Evolutionary conservation across 257 asterid species (phyloP), one percentile per base, ranked within the genome.

Genomic region (Hygrophila difformis): DNA sequence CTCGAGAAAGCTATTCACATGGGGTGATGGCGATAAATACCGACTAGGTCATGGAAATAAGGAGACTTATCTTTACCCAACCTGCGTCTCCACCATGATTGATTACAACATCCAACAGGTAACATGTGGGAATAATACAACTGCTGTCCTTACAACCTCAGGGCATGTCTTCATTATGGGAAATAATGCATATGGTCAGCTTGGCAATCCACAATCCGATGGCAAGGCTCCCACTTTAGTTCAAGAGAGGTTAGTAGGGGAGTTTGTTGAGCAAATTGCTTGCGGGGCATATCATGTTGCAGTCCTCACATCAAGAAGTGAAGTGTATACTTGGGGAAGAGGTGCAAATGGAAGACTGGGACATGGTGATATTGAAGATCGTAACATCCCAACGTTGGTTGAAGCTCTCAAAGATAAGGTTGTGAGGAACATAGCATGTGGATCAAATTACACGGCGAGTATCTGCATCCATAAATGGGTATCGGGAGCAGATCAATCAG

Each of bases 391-490:
- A 2, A 89, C 87, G 0, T 49, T 82, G 45, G 67, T 89, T 6
- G 98, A 89, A 62, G 78, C 93, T 31, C 67, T 85, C 8, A 82
- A 70, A 60, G 96, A 89, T 65, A 72, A 73, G 65, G 86, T 73
- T n/a, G 96, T 82, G 44, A 79, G 79, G 56, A 79, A 72, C 52
- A 70, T 89, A 26, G 74, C 81, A 1, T 89, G 98, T 44, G 98
- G 98, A 14, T 82, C 94, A 5, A 89, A 76, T 60, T 89, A 64
- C 53, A 79, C 93, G 1, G 74, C 96, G 1, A 61, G 79, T 61
- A 74, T 89, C 52, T 89, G 94, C 75, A 79, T 79, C 61, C 96
- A 85, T 46, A 89, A 76, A 53, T 89, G 98, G 96, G 85, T 77
- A 5, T 78, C 96, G 0, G 98, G 94, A 11, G 83, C 85, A 14